Conservation (phyloP, 352 stramenopile genomes). For the Peronospora tabacina region DNA sequence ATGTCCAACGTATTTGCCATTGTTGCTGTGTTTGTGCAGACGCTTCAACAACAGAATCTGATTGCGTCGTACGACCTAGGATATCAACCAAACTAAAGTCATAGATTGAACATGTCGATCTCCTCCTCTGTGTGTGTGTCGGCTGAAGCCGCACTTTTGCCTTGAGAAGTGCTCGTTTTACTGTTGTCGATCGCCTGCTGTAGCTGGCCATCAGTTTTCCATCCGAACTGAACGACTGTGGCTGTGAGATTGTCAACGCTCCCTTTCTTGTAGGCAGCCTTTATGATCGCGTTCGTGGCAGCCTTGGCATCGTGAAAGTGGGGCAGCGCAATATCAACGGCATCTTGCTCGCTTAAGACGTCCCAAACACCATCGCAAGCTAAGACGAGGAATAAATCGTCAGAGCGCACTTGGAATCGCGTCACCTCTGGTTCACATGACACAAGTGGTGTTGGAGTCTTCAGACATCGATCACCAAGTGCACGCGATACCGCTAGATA, state of each 20-base stretch:
- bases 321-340: constrained; percentile 35
- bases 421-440: constrained; percentile 46
- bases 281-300: constrained; percentile 45
- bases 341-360: constrained; percentile 54
- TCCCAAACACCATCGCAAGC: constrained; percentile 62
- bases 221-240: constrained; percentile 44
- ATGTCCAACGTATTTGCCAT: background rate
- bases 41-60: constrained; percentile 28
- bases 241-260: constrained; percentile 54
- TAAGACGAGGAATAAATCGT: constrained; percentile 52
- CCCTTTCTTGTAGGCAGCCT: constrained; percentile 42
- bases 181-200: constrained; percentile 11
- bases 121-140: background rate
- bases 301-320: constrained; percentile 36
- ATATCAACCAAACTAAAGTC: constrained; percentile 13
- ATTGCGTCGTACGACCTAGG: constrained; percentile 25
- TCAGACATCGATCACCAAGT: constrained; percentile 54
- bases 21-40: constrained; percentile 11
- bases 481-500: constrained; percentile 51
- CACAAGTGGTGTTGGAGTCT: constrained; percentile 37
- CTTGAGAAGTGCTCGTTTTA: background rate
- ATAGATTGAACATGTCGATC: constrained; percentile 1
- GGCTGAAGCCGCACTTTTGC: background rate
- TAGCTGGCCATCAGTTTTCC: constrained; percentile 23
- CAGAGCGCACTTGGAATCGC: constrained; percentile 24